phyloP scores from a whole-genome alignment of 306 rosid genomes.

The Quercus mongolica region DNA sequence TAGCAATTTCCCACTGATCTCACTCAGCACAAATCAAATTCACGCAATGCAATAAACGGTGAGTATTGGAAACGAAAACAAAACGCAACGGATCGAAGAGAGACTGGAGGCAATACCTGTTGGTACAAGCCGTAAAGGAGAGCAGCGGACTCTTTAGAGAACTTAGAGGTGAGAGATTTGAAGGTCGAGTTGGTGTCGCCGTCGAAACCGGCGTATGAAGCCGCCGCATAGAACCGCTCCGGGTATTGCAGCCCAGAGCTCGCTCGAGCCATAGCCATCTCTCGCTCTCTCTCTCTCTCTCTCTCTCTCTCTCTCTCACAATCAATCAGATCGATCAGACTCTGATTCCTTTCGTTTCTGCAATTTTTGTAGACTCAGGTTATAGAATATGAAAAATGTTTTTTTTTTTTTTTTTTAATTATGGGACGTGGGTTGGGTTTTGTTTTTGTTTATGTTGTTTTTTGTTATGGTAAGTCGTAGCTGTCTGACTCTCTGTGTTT shows the following conservation, averaged over 20 bases:
- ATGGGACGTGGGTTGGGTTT: no score
- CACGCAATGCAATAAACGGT: not conserved
- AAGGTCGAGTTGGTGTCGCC: conserved; percentile 79
- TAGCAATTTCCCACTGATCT: not conserved
- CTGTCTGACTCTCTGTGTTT: no score
- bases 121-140: conserved; percentile 79
- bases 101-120: conserved; percentile 45
- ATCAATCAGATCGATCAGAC: no score
- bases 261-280: conserved; percentile 62
- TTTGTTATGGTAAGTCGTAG: no score
- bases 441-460: no score
- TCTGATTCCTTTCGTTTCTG: no score
- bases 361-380: no score
- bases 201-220: conserved; percentile 82
- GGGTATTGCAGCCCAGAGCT: conserved; percentile 90
- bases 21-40: not conserved
- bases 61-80: not conserved
- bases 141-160: conserved; percentile 78
- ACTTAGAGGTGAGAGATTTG: conserved; percentile 73
- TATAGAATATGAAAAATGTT: no score
- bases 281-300: not conserved
- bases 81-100: conserved; percentile 2
- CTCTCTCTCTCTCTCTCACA: not conserved
- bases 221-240: conserved; percentile 88
- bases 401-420: no score